Base-by-base conservation (phyloP, 1,284 basidiomycete species). In the Ganoderma multipileum region DNA sequence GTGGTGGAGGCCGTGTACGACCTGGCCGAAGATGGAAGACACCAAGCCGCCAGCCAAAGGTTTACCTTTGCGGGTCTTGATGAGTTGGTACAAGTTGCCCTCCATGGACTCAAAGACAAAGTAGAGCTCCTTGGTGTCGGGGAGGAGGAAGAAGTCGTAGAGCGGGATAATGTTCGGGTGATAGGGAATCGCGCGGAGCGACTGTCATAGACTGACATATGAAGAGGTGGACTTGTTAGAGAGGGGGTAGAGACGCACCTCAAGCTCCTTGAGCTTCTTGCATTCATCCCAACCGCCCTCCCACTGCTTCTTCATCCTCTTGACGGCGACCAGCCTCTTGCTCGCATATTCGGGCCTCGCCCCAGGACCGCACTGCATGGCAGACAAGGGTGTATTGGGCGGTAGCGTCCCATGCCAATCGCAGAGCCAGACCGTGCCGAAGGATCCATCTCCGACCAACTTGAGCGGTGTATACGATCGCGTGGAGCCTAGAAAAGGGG, bases 41-140 rank as follows among this genome's bases (percentile, higher is more conserved):
- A 98, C 92, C 73, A 99, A 91, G 68, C 98, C 98, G 42, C 95
- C 94, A 20, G 98, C 97, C 65, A 99, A 89, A 8, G 95, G 91
- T 68, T 97, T 90, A 65, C 97, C 96, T 81, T 95, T 96, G 70
- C 98, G 91, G 41, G 97, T 92, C 84, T 98, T 99, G 81, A 98
- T 98, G 82, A 99, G 93, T 82, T 99, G 98, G 82, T 98, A 99
- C 68, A 99, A 89, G 81, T 99, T 99, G 75, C 98, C 98, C 82
- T 99, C 98, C 98, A 99, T 99, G 79, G 96, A 97, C 83, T 99
- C 98, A 81, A 99, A 99, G 63, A 99, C 98, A 79, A 99, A 99
- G 82, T 99, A 98, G 74, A 99, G 94, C 82, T 99, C 96, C 80
- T 94, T 95, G 65, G 95, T 91, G 72, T 91, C 87, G 1, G 97